Evolutionary conservation across 2,329 filamentous ascomycete genomes (phyloP).

Genomic region (Bipolaris oryzae): DNA sequence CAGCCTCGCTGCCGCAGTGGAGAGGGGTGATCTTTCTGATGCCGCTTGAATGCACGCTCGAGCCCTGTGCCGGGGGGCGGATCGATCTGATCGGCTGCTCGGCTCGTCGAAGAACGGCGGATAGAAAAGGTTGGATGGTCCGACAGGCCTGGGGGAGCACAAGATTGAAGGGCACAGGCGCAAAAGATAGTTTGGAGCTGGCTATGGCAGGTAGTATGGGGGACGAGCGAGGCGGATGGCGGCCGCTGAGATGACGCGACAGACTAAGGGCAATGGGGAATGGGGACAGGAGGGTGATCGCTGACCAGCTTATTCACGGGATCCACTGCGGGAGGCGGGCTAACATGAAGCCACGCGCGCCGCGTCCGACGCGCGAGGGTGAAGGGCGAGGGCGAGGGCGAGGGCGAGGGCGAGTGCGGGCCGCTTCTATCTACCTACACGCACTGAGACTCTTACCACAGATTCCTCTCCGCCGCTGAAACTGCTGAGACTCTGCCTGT

Average conservation of each 20-base stretch:
- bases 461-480: conserved; percentile 11
- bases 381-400: no score
- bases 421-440: no score
- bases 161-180: background rate
- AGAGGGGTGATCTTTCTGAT: conserved; percentile 26
- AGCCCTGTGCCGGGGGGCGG: conserved; percentile 24
- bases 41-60: conserved; percentile 29
- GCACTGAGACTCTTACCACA: background rate
- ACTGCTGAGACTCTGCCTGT: conserved; percentile 17
- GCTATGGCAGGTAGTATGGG: background rate
- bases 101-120: conserved; percentile 24
- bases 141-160: conserved; percentile 3
- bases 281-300: conserved; percentile 10
- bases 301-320: conserved; percentile 19
- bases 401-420: no score
- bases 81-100: conserved; percentile 26
- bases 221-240: conserved; percentile 10
- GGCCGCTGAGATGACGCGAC: conserved; percentile 21
- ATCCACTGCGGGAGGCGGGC: conserved; percentile 7
- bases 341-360: conserved; percentile 2
- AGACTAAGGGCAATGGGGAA: background rate
- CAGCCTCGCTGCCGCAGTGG: conserved; percentile 5
- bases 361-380: no score
- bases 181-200: background rate
- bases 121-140: conserved; percentile 18